phyloP scores from a whole-genome alignment of 805 yeast species.

The Cephaloascus albidus region DNA sequence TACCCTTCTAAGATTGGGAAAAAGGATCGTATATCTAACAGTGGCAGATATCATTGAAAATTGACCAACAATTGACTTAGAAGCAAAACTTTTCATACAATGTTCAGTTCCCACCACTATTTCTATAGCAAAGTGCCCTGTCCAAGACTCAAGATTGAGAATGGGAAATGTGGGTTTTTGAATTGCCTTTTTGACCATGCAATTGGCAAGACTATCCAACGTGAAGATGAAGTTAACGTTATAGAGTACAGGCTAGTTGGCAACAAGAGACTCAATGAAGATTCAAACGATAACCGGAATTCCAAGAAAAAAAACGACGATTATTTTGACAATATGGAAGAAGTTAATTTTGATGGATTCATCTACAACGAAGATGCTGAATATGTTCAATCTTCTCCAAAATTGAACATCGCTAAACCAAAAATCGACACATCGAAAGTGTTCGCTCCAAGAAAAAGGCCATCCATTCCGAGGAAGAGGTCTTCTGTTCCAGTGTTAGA shows the following conservation, averaged over 20 bases:
- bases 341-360: background rate
- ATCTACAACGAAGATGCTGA: background rate
- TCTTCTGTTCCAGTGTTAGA: background rate
- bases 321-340: background rate
- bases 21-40: too few relatives aligned
- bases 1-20: too few relatives aligned
- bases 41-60: too few relatives aligned
- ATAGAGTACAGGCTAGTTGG: background rate
- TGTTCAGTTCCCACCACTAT: background rate
- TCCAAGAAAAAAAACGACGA: too few relatives aligned
- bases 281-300: background rate
- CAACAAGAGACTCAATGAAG: background rate
- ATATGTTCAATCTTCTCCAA: background rate
- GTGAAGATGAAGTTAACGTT: background rate
- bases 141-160: background rate
- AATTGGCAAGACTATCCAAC: background rate
- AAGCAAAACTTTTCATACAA: too few relatives aligned
- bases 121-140: background rate
- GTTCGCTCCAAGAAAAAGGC: background rate
- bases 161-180: conserved; percentile 13
- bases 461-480: background rate
- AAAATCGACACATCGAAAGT: background rate
- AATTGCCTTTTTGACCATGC: conserved; percentile 20
- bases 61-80: too few relatives aligned
- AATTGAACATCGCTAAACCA: background rate